Evolutionary conservation across 129 eudicot genomes (phyloP).

Genomic region (Daucus carota): DH1_v3.0 NC_030388.2:29419001-29419500

Average conservation of each 20-base stretch:
- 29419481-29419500: neutral
- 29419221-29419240: constrained; percentile 92
- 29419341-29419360: constrained; percentile 92
- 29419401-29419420: constrained; percentile 1
- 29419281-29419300: neutral
- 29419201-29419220: constrained; percentile 97
- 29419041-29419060: constrained; percentile 92
- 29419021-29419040: constrained; percentile 96
- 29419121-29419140: constrained; percentile 9
- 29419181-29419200: constrained; percentile 99
- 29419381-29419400: constrained; percentile 2
- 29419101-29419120: neutral
- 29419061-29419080: neutral
- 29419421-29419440: neutral
- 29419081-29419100: neutral
- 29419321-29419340: constrained; percentile 39
- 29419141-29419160: constrained; percentile 92
- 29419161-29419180: constrained; percentile 99
- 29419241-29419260: constrained; percentile 97
- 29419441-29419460: neutral
- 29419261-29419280: constrained; percentile 5
- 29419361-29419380: constrained; percentile 76
- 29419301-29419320: constrained; percentile 18
- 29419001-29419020: constrained; percentile 96
- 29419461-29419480: neutral